phyloP scores from a whole-genome alignment of 192 early-diverging fungal genomes.

The Umbelopsis ramanniana region DNA sequence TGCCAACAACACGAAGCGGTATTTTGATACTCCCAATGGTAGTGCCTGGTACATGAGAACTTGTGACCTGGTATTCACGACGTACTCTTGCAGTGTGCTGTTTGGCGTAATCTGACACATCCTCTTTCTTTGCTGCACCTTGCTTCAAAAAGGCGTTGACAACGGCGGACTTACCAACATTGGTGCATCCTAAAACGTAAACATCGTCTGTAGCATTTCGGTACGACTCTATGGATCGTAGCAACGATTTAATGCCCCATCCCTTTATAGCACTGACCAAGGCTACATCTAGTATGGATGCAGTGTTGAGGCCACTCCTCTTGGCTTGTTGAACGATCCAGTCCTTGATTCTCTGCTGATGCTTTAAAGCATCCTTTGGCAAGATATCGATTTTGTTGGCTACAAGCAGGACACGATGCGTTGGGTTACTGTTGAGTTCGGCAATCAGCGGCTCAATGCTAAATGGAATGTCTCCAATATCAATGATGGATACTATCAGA shows the following conservation, averaged over 20 bases:
- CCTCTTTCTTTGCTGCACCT: slow-evolving; percentile 34
- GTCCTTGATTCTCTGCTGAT: slow-evolving; percentile 54
- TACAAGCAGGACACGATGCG: slow-evolving; percentile 57
- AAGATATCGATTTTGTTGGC: slow-evolving; percentile 78
- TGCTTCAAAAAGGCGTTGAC: slow-evolving; percentile 67
- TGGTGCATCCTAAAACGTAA: slow-evolving; percentile 74
- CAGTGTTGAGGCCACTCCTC: slow-evolving; percentile 37
- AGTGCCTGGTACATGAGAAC: slow-evolving; percentile 71
- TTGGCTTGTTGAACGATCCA: slow-evolving; percentile 56
- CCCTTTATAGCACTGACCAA: slow-evolving; percentile 68
- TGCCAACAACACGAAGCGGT: slow-evolving; percentile 58
- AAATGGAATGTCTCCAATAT: slow-evolving; percentile 71
- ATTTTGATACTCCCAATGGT: slow-evolving; percentile 68
- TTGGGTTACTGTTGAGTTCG: slow-evolving; percentile 40
- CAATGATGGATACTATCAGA: slow-evolving; percentile 63
- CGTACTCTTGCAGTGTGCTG: slow-evolving; percentile 11
- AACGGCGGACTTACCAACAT: slow-evolving; percentile 80
- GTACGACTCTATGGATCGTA: slow-evolving; percentile 45
- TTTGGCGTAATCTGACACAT: slow-evolving; percentile 13
- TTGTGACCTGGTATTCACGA: slow-evolving; percentile 55
- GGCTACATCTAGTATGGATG: slow-evolving; percentile 44
- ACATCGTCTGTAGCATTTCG: slow-evolving; percentile 55
- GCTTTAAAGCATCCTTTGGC: slow-evolving; percentile 49
- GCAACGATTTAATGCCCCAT: slow-evolving; percentile 53
- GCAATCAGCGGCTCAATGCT: slow-evolving; percentile 56